Percentiles rank a stretch among this genome's conserved stretches.
These are phyloP conservation scores for Neurospora terricola DNA, from an alignment of 495 filamentous ascomycete species.

Conservation along the genomic window DNA sequence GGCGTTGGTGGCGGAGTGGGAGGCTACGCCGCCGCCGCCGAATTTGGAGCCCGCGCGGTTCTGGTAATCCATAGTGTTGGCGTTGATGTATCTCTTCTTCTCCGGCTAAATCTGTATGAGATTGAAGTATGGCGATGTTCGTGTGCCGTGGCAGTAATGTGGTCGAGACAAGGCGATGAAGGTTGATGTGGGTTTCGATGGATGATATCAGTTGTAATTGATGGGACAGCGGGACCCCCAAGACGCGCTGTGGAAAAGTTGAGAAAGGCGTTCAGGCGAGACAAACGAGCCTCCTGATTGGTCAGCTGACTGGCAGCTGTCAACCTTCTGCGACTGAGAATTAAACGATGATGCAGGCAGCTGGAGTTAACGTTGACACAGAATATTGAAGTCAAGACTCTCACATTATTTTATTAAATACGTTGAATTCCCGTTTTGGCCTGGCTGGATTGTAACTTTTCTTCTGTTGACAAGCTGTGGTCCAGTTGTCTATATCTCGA, in stretches of 20 bases:
- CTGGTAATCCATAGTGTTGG: constrained; percentile 50
- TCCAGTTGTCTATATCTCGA: not conserved
- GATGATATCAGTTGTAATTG: not conserved
- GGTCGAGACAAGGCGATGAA: not conserved
- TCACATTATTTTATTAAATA: too few relatives aligned
- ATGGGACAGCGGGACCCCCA: not conserved
- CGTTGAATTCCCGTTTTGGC: not conserved
- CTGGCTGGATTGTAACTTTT: not conserved
- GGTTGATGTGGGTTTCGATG: not conserved
- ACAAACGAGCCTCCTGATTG: not conserved
- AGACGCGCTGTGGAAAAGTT: not conserved
- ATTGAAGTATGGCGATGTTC: not conserved
- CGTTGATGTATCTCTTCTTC: not conserved
- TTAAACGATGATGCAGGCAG: not conserved
- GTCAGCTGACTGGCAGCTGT: not conserved
- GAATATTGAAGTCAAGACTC: not conserved
- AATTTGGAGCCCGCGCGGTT: constrained; percentile 97
- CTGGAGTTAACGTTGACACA: not conserved
- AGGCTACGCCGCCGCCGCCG: constrained; percentile 94
- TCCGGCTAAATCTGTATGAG: not conserved
- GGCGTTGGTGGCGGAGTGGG: constrained; percentile 84
- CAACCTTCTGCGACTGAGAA: not conserved
- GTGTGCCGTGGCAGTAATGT: not conserved
- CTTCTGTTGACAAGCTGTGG: not conserved
- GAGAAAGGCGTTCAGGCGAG: not conserved